phyloP scores from a whole-genome alignment of 2,329 filamentous ascomycete genomes.

The Diplodia corticola region DNA sequence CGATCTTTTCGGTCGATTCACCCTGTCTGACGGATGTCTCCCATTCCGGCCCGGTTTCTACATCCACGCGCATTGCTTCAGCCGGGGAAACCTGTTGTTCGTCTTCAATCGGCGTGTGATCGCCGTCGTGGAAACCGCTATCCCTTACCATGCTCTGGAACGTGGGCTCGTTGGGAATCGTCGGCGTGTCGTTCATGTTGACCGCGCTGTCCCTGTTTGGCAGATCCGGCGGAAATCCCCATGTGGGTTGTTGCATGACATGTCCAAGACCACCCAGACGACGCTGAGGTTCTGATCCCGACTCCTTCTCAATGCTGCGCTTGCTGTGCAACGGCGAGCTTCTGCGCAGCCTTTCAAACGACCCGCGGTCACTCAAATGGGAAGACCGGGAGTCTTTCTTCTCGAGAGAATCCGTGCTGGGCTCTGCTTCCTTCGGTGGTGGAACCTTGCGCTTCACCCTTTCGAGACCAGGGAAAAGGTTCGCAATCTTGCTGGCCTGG shows the following conservation, averaged over 20 bases:
- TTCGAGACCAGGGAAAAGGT: slow-evolving; percentile 26
- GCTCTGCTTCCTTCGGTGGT: slow-evolving; percentile 34
- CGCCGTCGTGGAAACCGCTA: slow-evolving; percentile 44
- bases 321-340: not conserved
- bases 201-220: slow-evolving; percentile 43
- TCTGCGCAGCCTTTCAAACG: not conserved
- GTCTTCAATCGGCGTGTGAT: not conserved
- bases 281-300: not conserved
- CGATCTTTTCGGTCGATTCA: not conserved
- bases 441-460: slow-evolving; percentile 37
- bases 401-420: slow-evolving; percentile 22
- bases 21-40: slow-evolving; percentile 18
- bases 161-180: slow-evolving; percentile 33
- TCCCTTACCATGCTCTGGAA: slow-evolving; percentile 40
- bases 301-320: not conserved
- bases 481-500: slow-evolving; percentile 22
- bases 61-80: not conserved
- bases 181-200: slow-evolving; percentile 47
- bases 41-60: slow-evolving; percentile 29
- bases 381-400: slow-evolving; percentile 28
- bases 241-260: slow-evolving; percentile 29
- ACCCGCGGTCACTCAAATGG: not conserved
- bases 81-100: not conserved
- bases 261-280: not conserved
- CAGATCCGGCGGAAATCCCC: slow-evolving; percentile 39